Base-by-base conservation (phyloP, 208 protist genomes). In the Acanthamoeba castellanii region DNA sequence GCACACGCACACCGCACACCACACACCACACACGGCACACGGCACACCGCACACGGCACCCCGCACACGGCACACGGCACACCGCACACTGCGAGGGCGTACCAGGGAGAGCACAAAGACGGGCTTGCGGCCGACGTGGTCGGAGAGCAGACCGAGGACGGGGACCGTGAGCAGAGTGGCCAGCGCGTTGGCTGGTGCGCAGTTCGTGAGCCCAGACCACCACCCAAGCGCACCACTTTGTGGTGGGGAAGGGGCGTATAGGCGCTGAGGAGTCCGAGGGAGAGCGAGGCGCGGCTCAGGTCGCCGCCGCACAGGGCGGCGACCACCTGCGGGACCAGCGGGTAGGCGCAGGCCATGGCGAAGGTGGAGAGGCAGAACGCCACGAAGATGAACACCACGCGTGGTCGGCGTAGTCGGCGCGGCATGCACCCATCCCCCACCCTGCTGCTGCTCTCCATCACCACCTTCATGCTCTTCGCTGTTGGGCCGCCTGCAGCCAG, bases 71-170 rank as follows among this genome's bases (percentile, higher is more conserved):
- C 37, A 18, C 59, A 2, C 59, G 22, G 27, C 59, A 1, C 59
- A n/a, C 59, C 1, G 0, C 27, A 2, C 22, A n/a, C 59, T 27
- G 64, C 64, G 20, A 70, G 66, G 66, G 5, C 78, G n/a, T 27
- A 61, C 78, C 50, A 87, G 50, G 27, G 50, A 87, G 16, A 87
- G 11, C 27, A 87, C n/a, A 4, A 87, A 32, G 55, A 87, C 22
- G n/a, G 78, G 78, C 55, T 61, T 87, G 55, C 78, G 78, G 3
- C 78, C 78, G 30, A 87, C 22, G n/a, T 87, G 20, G 30, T 87
- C 78, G 11, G 50, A 64, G 45, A 87, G 78, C 27, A 32, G 27
- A 50, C 78, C 78, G 14, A 87, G 20, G 50, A 87, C 32, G 20
- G 78, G 78, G 2, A 87, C 32, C 27, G 78, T 32, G 22, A 87